phyloP scores from a whole-genome alignment of 2,329 filamentous ascomycete species.

The Colletotrichum orchidophilum region DNA sequence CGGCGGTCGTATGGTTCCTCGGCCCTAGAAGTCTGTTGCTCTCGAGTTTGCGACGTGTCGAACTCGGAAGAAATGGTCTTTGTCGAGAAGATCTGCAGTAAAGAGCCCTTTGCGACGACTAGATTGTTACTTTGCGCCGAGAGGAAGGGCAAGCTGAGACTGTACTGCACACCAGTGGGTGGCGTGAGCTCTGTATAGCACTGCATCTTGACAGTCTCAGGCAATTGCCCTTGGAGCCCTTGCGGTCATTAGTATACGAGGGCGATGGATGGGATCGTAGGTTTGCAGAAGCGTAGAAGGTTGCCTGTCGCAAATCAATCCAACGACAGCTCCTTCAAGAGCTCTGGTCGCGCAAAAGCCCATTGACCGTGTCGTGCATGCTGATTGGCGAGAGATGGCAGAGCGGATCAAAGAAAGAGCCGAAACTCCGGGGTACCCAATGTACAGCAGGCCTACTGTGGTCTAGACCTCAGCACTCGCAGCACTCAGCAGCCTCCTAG shows the following conservation, averaged over 20 bases:
- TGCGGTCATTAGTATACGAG: constrained; percentile 24
- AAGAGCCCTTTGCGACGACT: constrained; percentile 88
- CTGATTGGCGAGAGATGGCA: constrained; percentile 6
- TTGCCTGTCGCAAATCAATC: constrained; percentile 3
- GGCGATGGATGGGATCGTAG: neutral
- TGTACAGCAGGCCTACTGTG: neutral
- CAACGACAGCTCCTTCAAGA: constrained; percentile 13
- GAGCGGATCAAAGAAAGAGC: constrained; percentile 6
- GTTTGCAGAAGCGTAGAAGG: neutral
- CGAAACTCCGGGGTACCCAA: neutral
- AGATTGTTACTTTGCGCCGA: constrained; percentile 83
- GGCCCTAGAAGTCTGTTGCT: constrained; percentile 49
- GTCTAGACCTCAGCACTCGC: neutral
- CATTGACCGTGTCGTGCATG: neutral
- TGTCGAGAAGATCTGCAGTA: constrained; percentile 89
- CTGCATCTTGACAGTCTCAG: constrained; percentile 74
- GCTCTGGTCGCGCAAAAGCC: constrained; percentile 6
- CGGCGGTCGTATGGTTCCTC: constrained; percentile 61
- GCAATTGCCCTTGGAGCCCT: constrained; percentile 22
- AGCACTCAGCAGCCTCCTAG: neutral
- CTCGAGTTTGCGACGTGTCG: constrained; percentile 53
- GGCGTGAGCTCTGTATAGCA: constrained; percentile 96
- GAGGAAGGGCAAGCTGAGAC: constrained; percentile 80
- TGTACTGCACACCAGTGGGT: constrained; percentile 93
- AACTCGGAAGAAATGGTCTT: constrained; percentile 73